Percentiles rank a stretch among this genome's conserved stretches.
These are phyloP conservation scores for Paecilomyces sp. DNA, from an alignment of 2,329 filamentous ascomycete genomes.

Conservation along the genomic window DNA sequence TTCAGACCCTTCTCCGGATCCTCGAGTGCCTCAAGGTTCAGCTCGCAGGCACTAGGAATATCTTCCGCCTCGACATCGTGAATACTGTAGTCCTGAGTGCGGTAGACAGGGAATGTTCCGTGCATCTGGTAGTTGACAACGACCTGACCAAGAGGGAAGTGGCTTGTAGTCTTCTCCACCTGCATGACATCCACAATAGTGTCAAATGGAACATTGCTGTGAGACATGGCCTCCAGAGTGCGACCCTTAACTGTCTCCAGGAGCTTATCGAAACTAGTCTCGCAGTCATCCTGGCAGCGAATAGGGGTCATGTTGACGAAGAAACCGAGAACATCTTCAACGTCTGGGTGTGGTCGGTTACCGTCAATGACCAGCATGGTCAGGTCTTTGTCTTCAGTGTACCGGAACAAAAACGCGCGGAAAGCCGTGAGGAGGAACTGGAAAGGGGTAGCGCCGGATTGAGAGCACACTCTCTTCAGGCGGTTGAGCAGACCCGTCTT, in stretches of 20 bases:
- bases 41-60: constrained; percentile 15
- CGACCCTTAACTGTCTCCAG: neutral
- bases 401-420: constrained; percentile 13
- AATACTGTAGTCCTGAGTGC: constrained; percentile 14
- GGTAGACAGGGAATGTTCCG: constrained; percentile 13
- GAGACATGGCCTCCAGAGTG: constrained; percentile 8
- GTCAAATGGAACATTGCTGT: constrained; percentile 9
- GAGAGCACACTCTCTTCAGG: constrained; percentile 20
- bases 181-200: constrained; percentile 9
- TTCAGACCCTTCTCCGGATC: constrained; percentile 13
- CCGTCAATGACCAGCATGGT: constrained; percentile 14
- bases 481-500: constrained; percentile 10
- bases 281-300: constrained; percentile 6
- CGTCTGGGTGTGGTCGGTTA: constrained; percentile 13
- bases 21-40: constrained; percentile 15
- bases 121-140: constrained; percentile 14
- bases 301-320: constrained; percentile 16
- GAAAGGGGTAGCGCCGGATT: constrained; percentile 14
- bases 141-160: constrained; percentile 11
- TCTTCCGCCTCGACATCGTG: constrained; percentile 10
- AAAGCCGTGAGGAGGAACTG: constrained; percentile 15
- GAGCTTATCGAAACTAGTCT: neutral
- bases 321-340: constrained; percentile 13
- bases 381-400: constrained; percentile 14
- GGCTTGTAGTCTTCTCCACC: constrained; percentile 4